phyloP scores from a whole-genome alignment of 345 rosid species.

The Melaleuca quinquenervia region DNA sequence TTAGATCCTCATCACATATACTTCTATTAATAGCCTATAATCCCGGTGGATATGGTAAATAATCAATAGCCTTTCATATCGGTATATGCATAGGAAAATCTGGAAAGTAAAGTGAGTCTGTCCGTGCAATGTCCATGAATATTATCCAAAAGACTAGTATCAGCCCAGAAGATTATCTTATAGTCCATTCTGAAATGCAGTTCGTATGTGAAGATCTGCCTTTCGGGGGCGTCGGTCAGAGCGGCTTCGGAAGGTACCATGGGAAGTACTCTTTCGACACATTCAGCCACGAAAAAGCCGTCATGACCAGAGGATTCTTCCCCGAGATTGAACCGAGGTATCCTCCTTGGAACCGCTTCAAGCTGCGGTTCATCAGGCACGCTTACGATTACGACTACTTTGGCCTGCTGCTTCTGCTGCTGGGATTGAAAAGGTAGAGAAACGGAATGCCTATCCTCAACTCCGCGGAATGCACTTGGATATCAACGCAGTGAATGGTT shows the following conservation, averaged over 20 bases:
- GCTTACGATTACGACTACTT: slow-evolving; percentile 50
- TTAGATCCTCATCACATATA: neutral
- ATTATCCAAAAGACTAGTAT: neutral
- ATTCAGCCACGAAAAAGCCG: slow-evolving; percentile 87
- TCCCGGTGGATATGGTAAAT: too few relatives aligned
- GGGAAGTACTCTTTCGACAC: slow-evolving; percentile 86
- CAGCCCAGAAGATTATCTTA: neutral
- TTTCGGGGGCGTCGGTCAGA: slow-evolving; percentile 83
- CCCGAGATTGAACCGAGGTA: slow-evolving; percentile 68
- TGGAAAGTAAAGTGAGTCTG: neutral
- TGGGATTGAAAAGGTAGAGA: slow-evolving; percentile 33
- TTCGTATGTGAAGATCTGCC: slow-evolving; percentile 56
- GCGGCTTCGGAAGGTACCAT: slow-evolving; percentile 85
- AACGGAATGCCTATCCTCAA: neutral
- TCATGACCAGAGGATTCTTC: slow-evolving; percentile 47
- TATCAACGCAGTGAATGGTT: neutral
- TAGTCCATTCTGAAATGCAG: slow-evolving; percentile 22
- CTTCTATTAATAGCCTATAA: neutral
- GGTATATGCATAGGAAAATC: neutral
- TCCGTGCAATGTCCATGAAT: neutral
- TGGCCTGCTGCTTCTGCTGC: slow-evolving; percentile 36
- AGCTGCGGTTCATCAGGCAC: slow-evolving; percentile 48
- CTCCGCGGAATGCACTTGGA: too few relatives aligned
- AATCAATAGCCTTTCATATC: neutral
- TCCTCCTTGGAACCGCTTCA: slow-evolving; percentile 80